These are phyloP conservation scores for Eutrema japonicum DNA, from an alignment of 345 rosid species.

Conservation along the genomic window DNA sequence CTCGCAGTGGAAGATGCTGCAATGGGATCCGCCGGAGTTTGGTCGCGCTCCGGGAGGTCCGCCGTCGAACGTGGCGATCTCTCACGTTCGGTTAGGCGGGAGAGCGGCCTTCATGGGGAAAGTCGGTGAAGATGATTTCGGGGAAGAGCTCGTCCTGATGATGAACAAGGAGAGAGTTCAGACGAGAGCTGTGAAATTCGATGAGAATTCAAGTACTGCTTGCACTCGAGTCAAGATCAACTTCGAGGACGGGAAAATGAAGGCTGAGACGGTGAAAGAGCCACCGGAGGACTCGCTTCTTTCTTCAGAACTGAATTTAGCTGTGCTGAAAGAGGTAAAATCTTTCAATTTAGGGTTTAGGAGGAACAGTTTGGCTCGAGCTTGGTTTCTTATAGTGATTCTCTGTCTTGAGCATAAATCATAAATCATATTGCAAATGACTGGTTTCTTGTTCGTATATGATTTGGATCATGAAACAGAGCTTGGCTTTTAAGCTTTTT, in stretches of 20 bases:
- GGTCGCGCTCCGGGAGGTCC: slow-evolving; percentile 87
- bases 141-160: slow-evolving; percentile 72
- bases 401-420: slow-evolving; percentile 11
- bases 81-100: slow-evolving; percentile 84
- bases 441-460: neutral
- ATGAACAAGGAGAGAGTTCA: slow-evolving; percentile 90
- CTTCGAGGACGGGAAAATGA: slow-evolving; percentile 74
- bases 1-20: slow-evolving; percentile 92
- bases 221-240: slow-evolving; percentile 65
- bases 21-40: slow-evolving; percentile 95
- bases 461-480: slow-evolving; percentile 10
- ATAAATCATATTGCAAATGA: slow-evolving; percentile 1
- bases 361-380: slow-evolving; percentile 2
- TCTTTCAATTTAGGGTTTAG: neutral
- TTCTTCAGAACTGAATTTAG: slow-evolving; percentile 66
- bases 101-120: slow-evolving; percentile 96
- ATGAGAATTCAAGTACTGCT: slow-evolving; percentile 61
- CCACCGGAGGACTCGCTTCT: slow-evolving; percentile 81
- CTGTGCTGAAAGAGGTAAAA: slow-evolving; percentile 87
- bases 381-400: neutral
- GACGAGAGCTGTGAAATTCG: slow-evolving; percentile 78
- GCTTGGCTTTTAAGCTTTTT: neutral
- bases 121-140: slow-evolving; percentile 74
- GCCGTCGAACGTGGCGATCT: slow-evolving; percentile 81
- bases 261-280: slow-evolving; percentile 65